Conservation (phyloP, 2,329 filamentous ascomycete species). For the Cladosporium halotolerans region DNA sequence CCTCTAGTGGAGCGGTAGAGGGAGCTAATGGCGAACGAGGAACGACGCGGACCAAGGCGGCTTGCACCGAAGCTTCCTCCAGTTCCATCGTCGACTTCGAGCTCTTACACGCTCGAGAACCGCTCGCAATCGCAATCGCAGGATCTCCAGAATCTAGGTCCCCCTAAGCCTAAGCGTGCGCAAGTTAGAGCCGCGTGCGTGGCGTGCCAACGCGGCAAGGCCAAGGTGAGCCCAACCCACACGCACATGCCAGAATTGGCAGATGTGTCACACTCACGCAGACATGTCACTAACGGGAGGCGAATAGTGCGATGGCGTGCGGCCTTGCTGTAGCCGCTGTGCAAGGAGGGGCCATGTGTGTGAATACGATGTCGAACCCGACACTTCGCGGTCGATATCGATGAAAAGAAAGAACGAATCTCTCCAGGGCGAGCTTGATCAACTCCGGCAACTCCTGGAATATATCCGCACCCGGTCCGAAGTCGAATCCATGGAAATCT, state of each 20-base stretch:
- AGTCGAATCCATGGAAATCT: slow-evolving; percentile 9
- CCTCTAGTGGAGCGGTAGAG: neutral
- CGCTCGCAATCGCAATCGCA: neutral
- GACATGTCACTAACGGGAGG: neutral
- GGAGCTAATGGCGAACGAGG: slow-evolving; percentile 8
- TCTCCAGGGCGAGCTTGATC: slow-evolving; percentile 1
- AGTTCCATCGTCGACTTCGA: slow-evolving; percentile 1
- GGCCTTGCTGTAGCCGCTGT: slow-evolving; percentile 7
- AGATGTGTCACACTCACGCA: too few relatives aligned
- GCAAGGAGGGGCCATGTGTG: slow-evolving; percentile 3
- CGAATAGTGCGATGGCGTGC: slow-evolving; percentile 3
- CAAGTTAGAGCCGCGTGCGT: slow-evolving; percentile 8
- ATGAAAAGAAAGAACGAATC: slow-evolving; percentile 9
- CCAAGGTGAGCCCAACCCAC: slow-evolving; percentile 1
- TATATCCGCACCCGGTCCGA: slow-evolving; percentile 7
- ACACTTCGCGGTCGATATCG: slow-evolving; percentile 7
- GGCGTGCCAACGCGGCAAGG: slow-evolving; percentile 9
- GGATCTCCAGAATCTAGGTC: too few relatives aligned
- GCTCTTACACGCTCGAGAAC: neutral
- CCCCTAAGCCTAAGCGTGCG: slow-evolving; percentile 6
- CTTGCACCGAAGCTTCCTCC: slow-evolving; percentile 11
- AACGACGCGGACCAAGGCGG: slow-evolving; percentile 7
- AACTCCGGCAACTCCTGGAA: neutral
- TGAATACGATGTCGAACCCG: slow-evolving; percentile 8
- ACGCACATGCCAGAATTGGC: too few relatives aligned